These are phyloP conservation scores for Clarireedia hainanense DNA, from an alignment of 2,329 filamentous ascomycete genomes.

Conservation along the genomic window DNA sequence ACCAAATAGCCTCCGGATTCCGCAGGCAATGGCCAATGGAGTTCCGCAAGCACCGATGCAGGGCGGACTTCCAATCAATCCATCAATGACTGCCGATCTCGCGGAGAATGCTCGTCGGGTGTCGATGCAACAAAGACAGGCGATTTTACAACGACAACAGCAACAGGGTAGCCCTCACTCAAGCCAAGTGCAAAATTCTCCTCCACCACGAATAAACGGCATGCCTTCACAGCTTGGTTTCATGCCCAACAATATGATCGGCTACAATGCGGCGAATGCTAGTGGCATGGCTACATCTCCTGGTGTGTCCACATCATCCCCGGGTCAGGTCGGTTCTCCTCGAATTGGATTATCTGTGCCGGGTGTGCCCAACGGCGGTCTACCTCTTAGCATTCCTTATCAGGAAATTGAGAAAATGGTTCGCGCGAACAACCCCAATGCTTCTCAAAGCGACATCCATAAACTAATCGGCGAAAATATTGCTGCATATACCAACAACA, in stretches of 20 bases:
- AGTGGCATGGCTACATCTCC: constrained; percentile 39
- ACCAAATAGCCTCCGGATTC: constrained; percentile 23
- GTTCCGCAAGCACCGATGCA: constrained; percentile 66
- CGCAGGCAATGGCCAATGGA: constrained; percentile 43
- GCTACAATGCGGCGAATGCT: constrained; percentile 38
- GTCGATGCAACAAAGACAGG: constrained; percentile 31
- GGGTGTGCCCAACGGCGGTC: constrained; percentile 4
- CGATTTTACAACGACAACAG: constrained; percentile 24
- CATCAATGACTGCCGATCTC: constrained; percentile 44
- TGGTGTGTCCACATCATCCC: constrained; percentile 18
- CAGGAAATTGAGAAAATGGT: constrained; percentile 3
- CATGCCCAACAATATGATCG: constrained; percentile 39
- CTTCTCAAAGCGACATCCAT: constrained; percentile 3
- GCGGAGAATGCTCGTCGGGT: constrained; percentile 59
- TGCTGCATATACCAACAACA: constrained; percentile 4
- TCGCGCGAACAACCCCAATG: background rate
- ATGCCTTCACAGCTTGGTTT: constrained; percentile 23
- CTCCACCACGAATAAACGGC: constrained; percentile 28
- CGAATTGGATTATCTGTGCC: constrained; percentile 20
- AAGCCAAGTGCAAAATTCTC: constrained; percentile 31
- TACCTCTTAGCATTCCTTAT: background rate
- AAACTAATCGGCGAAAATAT: constrained; percentile 30
- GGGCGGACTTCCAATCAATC: constrained; percentile 47
- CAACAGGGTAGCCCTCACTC: constrained; percentile 21
- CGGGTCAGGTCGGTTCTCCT: constrained; percentile 25